Percentiles rank a stretch among this genome's conserved stretches.
Evolutionary conservation across 2,329 filamentous ascomycete genomes (phyloP).

Genomic region (Echinosphaeria canescens): DNA sequence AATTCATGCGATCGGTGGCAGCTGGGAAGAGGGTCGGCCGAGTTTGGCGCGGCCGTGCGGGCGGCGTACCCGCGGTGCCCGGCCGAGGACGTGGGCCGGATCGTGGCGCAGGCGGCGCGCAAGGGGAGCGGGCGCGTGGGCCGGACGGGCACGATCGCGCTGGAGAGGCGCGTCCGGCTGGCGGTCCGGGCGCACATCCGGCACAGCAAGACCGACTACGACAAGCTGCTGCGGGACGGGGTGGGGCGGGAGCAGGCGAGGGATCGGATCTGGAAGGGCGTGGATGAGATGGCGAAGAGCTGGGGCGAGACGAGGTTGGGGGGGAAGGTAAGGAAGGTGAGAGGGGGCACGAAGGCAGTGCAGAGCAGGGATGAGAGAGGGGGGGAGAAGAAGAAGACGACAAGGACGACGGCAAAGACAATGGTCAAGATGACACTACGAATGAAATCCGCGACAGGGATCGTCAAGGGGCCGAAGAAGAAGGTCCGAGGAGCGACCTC

Average conservation of each 20-base stretch:
- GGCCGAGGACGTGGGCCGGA: no score
- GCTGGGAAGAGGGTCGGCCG: no score
- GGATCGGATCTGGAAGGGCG: constrained; percentile 2
- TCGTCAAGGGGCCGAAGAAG: no score
- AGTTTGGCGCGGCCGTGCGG: no score
- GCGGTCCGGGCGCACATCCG: constrained; percentile 26
- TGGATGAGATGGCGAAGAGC: constrained; percentile 6
- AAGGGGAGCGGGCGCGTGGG: constrained; percentile 28
- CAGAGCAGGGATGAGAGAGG: not conserved
- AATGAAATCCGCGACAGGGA: no score
- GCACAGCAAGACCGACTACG: constrained; percentile 23
- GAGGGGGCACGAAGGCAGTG: not conserved
- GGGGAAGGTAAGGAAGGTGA: constrained; percentile 1
- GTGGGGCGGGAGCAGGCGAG: constrained; percentile 6
- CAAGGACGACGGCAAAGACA: not conserved
- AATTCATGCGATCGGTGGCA: no score
- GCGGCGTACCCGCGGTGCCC: no score
- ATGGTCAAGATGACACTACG: no score
- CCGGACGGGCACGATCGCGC: constrained; percentile 14
- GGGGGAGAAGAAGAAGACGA: not conserved
- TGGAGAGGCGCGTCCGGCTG: constrained; percentile 17
- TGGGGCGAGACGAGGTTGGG: constrained; percentile 8
- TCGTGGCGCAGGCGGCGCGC: no score
- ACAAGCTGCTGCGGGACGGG: constrained; percentile 11
- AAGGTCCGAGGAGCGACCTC: no score